These are phyloP conservation scores for Gonapodya prolifera DNA, from an alignment of 192 early-diverging fungal genomes.

Conservation along the genomic window DNA sequence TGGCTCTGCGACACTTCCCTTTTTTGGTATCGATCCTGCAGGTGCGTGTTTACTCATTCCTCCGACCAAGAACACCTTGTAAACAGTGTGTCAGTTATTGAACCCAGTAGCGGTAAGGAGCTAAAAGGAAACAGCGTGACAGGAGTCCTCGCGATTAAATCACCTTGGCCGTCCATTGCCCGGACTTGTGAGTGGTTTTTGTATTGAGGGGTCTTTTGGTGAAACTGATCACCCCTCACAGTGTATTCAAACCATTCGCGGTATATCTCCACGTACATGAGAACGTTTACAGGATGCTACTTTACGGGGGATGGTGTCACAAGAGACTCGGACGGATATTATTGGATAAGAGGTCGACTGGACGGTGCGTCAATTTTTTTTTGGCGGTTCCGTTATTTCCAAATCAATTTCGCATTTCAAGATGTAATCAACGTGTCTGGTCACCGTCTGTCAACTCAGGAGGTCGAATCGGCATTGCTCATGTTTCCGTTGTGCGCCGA, in stretches of 20 bases:
- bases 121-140: conserved; percentile 75
- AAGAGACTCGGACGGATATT: conserved; percentile 86
- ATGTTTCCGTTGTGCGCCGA: conserved; percentile 25
- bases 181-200: conserved; percentile 62
- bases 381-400: background rate
- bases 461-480: conserved; percentile 42
- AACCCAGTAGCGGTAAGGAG: conserved; percentile 72
- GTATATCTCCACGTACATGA: conserved; percentile 86
- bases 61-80: too few relatives aligned
- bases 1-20: conserved; percentile 88
- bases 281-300: conserved; percentile 82
- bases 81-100: conserved; percentile 37
- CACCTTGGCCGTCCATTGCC: conserved; percentile 84
- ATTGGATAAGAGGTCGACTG: conserved; percentile 90
- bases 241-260: conserved; percentile 83
- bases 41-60: conserved; percentile 15
- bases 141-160: conserved; percentile 79
- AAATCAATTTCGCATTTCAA: conserved; percentile 14
- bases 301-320: conserved; percentile 95
- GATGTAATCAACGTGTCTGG: conserved; percentile 96
- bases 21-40: conserved; percentile 87
- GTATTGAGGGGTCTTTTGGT: too few relatives aligned
- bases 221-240: background rate
- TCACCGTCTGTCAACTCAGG: conserved; percentile 84
- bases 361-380: conserved; percentile 9